Evolutionary conservation across 2,329 filamentous ascomycete genomes (phyloP).

Genomic region (Pestalotiopsis sp.): DNA sequence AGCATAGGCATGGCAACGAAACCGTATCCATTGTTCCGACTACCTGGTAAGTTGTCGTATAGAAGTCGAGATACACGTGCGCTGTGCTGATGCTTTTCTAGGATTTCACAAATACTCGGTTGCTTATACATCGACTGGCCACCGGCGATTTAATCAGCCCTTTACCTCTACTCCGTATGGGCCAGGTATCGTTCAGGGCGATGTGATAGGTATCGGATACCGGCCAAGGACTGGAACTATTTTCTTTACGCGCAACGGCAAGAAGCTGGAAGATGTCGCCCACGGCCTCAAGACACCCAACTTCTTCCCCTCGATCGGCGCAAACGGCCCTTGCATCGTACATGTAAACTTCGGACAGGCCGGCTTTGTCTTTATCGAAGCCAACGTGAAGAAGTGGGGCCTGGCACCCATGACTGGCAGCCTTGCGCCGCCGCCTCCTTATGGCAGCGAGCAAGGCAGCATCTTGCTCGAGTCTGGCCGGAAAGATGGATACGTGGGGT

Average conservation of each 20-base stretch:
- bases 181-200: constrained; percentile 83
- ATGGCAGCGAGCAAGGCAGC: constrained; percentile 95
- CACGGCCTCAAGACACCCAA: constrained; percentile 94
- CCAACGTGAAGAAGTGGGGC: constrained; percentile 99
- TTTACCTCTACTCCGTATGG: constrained; percentile 80
- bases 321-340: constrained; percentile 87
- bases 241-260: constrained; percentile 98
- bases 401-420: constrained; percentile 94
- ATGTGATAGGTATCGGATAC: constrained; percentile 95
- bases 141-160: constrained; percentile 88
- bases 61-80: neutral
- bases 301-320: constrained; percentile 96
- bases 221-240: constrained; percentile 90
- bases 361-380: constrained; percentile 98
- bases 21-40: constrained; percentile 89
- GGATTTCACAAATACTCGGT: constrained; percentile 92
- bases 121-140: constrained; percentile 85
- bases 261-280: constrained; percentile 91
- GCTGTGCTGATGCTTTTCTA: constrained; percentile 31
- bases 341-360: constrained; percentile 98
- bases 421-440: constrained; percentile 90
- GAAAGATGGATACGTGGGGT: constrained; percentile 54
- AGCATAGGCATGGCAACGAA: constrained; percentile 96
- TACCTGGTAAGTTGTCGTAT: constrained; percentile 71
- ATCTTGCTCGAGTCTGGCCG: constrained; percentile 87